phyloP scores from a whole-genome alignment of 2,329 filamentous ascomycete genomes.

The Apiospora hydei region DNA sequence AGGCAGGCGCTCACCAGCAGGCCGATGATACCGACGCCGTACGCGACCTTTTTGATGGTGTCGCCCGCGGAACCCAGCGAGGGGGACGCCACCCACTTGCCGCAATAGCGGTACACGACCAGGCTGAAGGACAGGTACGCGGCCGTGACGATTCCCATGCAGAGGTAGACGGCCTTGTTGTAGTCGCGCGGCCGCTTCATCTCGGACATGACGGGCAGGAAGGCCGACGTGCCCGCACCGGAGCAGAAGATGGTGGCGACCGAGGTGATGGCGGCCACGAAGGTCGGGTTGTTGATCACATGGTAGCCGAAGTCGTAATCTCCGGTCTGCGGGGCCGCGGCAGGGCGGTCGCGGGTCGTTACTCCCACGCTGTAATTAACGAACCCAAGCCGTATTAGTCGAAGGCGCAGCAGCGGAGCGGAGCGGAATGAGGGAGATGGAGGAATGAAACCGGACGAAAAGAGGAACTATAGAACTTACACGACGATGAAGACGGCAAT shows the following conservation, averaged over 20 bases:
- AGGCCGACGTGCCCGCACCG: constrained; percentile 65
- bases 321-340: constrained; percentile 65
- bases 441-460: not conserved
- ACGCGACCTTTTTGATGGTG: constrained; percentile 66
- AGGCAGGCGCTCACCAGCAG: constrained; percentile 53
- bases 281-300: constrained; percentile 62
- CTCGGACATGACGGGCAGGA: constrained; percentile 70
- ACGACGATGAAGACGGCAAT: constrained; percentile 65
- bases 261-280: constrained; percentile 65
- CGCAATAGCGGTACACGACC: constrained; percentile 68
- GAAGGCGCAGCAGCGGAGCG: not conserved
- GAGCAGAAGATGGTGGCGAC: constrained; percentile 67
- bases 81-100: constrained; percentile 67
- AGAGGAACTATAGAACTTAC: constrained; percentile 36
- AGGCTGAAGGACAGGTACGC: constrained; percentile 66
- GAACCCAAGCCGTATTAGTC: not conserved
- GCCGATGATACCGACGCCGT: constrained; percentile 64
- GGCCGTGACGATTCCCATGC: constrained; percentile 63
- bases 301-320: constrained; percentile 66
- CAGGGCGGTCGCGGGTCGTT: constrained; percentile 62
- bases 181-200: constrained; percentile 68
- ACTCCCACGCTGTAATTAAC: constrained; percentile 54
- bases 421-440: not conserved
- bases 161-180: constrained; percentile 65
- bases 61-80: constrained; percentile 67